Evolutionary conservation across 257 asterid genomes (phyloP).

Genomic region (Agastache rugosa): DNA sequence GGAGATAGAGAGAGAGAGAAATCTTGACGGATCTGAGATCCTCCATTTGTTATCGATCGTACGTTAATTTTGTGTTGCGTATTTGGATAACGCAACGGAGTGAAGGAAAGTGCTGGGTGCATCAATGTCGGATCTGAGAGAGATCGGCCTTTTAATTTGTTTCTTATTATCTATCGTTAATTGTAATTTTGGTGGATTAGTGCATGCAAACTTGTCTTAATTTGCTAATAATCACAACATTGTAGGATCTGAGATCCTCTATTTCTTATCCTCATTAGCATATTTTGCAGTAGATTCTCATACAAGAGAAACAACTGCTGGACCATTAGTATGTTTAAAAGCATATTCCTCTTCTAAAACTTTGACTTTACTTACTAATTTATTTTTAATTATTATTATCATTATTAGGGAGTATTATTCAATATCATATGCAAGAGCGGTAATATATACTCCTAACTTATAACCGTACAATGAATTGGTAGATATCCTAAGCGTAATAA

Average conservation of each 20-base stretch:
- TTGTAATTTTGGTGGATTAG: not conserved
- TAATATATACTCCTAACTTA: too few relatives aligned
- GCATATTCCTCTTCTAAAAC: not conserved
- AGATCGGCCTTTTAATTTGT: too few relatives aligned
- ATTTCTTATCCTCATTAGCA: not conserved
- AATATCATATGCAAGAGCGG: too few relatives aligned
- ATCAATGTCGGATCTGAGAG: slow-evolving; percentile 6
- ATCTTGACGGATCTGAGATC: slow-evolving; percentile 7
- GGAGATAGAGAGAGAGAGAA: slow-evolving; percentile 7
- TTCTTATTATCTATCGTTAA: too few relatives aligned
- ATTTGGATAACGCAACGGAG: not conserved
- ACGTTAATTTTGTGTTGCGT: not conserved
- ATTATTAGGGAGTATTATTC: too few relatives aligned
- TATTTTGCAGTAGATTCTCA: not conserved
- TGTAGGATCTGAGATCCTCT: not conserved
- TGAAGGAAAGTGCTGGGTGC: not conserved
- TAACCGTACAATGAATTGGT: too few relatives aligned
- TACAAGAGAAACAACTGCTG: not conserved
- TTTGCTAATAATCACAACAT: not conserved
- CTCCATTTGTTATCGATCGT: not conserved
- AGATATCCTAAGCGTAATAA: too few relatives aligned
- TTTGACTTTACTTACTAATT: not conserved
- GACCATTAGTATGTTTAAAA: not conserved
- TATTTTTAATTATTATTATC: not conserved
- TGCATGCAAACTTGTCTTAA: not conserved